Percentiles rank a stretch among this genome's conserved stretches.
Conservation (phyloP, 2,329 filamentous ascomycete species). For the Sclerotinia minor region DNA sequence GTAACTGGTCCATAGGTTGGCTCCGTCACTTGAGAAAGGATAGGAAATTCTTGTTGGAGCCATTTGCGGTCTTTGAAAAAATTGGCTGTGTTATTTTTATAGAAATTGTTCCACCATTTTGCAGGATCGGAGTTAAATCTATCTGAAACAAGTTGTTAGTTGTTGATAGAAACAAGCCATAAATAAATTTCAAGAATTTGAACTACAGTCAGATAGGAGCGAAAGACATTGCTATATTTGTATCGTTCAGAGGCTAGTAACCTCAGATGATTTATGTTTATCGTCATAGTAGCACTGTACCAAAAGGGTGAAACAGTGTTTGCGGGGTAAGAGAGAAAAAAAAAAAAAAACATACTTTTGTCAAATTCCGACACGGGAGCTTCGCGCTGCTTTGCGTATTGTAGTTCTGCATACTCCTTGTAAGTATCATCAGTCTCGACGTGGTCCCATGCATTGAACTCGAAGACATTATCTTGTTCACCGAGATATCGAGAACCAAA, state of each 20-base stretch:
- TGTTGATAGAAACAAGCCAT: constrained; percentile 24
- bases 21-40: constrained; percentile 74
- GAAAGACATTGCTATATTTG: constrained; percentile 61
- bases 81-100: constrained; percentile 94
- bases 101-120: constrained; percentile 98
- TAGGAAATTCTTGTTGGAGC: constrained; percentile 92
- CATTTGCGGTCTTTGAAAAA: constrained; percentile 99
- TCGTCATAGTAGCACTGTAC: constrained; percentile 57
- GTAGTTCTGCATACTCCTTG: constrained; percentile 78
- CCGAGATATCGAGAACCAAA: constrained; percentile 88
- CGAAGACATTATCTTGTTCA: constrained; percentile 85
- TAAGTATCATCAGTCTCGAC: constrained; percentile 90
- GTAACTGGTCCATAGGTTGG: constrained; percentile 67
- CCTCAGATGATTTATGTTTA: constrained; percentile 70
- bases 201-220: constrained; percentile 66
- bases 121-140: constrained; percentile 89
- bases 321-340: constrained; percentile 10
- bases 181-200: constrained; percentile 25
- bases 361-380: constrained; percentile 92
- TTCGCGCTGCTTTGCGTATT: constrained; percentile 81
- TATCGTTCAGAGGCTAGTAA: constrained; percentile 57
- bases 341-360: constrained; percentile 59
- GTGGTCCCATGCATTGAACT: constrained; percentile 99
- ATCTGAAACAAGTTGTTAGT: constrained; percentile 52
- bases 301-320: constrained; percentile 25